These are phyloP conservation scores for Candida sanyaensis DNA, from an alignment of 1,139 yeast species.

Conservation along the genomic window DNA sequence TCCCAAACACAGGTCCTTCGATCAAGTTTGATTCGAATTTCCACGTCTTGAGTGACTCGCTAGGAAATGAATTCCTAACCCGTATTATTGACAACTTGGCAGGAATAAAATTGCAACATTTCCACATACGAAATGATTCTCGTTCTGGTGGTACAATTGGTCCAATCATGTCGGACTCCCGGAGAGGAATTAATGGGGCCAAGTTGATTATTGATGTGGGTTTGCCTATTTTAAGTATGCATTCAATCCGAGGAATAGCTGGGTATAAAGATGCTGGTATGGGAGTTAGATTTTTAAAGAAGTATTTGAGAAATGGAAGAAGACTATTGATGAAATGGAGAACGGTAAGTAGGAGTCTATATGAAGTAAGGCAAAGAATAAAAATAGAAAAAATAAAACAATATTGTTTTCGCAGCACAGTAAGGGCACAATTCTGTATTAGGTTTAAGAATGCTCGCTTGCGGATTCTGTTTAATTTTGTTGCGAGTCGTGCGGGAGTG, in stretches of 20 bases:
- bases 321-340: constrained; percentile 14
- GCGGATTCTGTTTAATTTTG: constrained; percentile 2
- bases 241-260: constrained; percentile 73
- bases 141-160: constrained; percentile 84
- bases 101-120: constrained; percentile 64
- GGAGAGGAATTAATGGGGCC: constrained; percentile 56
- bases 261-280: constrained; percentile 71
- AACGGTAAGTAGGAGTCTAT: neutral
- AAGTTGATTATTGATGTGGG: constrained; percentile 74
- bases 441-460: neutral
- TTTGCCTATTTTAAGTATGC: constrained; percentile 79
- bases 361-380: too few relatives aligned
- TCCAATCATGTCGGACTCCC: constrained; percentile 57
- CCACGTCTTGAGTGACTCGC: constrained; percentile 78
- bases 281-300: constrained; percentile 63
- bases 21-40: constrained; percentile 75
- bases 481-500: neutral
- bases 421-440: too few relatives aligned
- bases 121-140: constrained; percentile 70
- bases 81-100: constrained; percentile 59
- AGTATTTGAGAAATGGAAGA: constrained; percentile 62
- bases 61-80: constrained; percentile 65
- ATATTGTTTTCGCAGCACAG: neutral
- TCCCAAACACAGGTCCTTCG: constrained; percentile 75
- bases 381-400: too few relatives aligned